A percentile compares a stretch with the other conserved stretches of the same genome.
phyloP scores from a whole-genome alignment of 352 stramenopile genomes.

The Pythium monospermum region DNA sequence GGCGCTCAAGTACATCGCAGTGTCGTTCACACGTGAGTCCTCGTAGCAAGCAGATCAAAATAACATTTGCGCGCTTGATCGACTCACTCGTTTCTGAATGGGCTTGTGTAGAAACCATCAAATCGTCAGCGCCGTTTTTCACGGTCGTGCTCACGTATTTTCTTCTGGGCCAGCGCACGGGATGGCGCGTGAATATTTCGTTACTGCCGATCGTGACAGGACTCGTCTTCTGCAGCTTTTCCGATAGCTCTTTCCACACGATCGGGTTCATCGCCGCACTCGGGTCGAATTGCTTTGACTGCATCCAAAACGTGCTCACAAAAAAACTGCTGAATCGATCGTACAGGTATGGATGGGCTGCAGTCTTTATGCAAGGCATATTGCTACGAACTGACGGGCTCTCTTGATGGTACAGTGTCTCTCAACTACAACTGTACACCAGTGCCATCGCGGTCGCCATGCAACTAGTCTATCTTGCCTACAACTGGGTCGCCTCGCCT shows the following conservation, averaged over 20 bases:
- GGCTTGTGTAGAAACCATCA: constrained; percentile 80
- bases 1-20: constrained; percentile 89
- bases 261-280: constrained; percentile 88
- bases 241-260: constrained; percentile 81
- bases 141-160: constrained; percentile 86
- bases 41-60: background rate
- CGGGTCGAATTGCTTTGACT: constrained; percentile 89
- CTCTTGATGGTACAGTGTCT: constrained; percentile 34
- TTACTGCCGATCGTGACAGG: constrained; percentile 85
- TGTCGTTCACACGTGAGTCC: constrained; percentile 83
- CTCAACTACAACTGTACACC: constrained; percentile 89
- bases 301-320: constrained; percentile 90
- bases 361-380: background rate
- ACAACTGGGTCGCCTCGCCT: constrained; percentile 49
- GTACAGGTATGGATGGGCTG: constrained; percentile 79
- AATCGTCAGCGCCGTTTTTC: constrained; percentile 89
- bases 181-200: constrained; percentile 78
- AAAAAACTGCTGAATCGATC: constrained; percentile 82
- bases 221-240: constrained; percentile 83
- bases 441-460: constrained; percentile 81
- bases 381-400: background rate
- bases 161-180: constrained; percentile 76
- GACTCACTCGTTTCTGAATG: background rate
- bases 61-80: background rate
- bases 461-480: constrained; percentile 76